Percentiles rank a stretch among this genome's conserved stretches.
Conservation (phyloP, 106 monocot species). For the Apostasia ramifera region DNA sequence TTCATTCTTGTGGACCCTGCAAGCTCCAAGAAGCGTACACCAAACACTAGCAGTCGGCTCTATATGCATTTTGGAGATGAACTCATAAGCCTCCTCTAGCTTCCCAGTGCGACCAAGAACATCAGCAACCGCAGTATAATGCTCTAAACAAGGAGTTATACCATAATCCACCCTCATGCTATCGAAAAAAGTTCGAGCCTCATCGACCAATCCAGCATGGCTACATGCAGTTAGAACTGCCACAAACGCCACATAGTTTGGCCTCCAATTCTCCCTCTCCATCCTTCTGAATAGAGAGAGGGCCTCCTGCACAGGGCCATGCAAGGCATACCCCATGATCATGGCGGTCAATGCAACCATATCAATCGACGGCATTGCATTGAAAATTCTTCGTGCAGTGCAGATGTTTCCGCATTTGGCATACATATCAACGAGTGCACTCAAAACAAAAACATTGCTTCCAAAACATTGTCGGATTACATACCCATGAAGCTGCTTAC, state of each 20-base stretch:
- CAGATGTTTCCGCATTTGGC: conserved; percentile 66
- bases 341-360: conserved; percentile 82
- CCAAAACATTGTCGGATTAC: conserved; percentile 39
- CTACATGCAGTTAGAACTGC: conserved; percentile 91
- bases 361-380: conserved; percentile 47
- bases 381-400: conserved; percentile 54
- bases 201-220: conserved; percentile 77
- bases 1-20: conserved; percentile 58
- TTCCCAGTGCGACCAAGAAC: conserved; percentile 76
- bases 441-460: conserved; percentile 53
- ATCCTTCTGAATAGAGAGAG: conserved; percentile 54
- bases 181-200: conserved; percentile 44
- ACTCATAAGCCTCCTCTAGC: conserved; percentile 63
- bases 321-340: conserved; percentile 97
- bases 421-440: conserved; percentile 83
- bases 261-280: conserved; percentile 46
- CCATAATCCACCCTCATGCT: conserved; percentile 60
- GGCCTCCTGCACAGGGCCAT: conserved; percentile 74
- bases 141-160: conserved; percentile 69
- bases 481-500: conserved; percentile 73
- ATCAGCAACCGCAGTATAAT: conserved; percentile 86
- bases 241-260: conserved; percentile 72
- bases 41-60: conserved; percentile 79
- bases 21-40: conserved; percentile 70
- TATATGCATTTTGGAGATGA: conserved; percentile 72